Conservation (phyloP, 202 grass and related monocot genomes). For the Musa balbisiana region DNA sequence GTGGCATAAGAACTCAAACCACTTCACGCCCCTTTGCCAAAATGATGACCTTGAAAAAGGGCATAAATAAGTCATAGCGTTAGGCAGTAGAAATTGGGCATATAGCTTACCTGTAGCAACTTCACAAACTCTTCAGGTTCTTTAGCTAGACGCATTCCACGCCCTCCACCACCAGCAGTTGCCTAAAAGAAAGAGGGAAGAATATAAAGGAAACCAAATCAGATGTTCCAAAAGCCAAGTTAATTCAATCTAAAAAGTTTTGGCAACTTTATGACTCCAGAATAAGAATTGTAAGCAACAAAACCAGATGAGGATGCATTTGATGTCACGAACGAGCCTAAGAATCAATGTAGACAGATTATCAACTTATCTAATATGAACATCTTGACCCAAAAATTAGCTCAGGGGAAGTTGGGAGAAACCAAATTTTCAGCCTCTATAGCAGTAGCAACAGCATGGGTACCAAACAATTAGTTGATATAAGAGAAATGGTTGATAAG, state of each 20-base stretch:
- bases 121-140: constrained; percentile 35
- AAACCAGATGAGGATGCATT: background rate
- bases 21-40: no score
- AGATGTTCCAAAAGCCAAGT: constrained; percentile 4
- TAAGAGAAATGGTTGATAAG: constrained; percentile 1
- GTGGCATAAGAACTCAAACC: no score
- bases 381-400: background rate
- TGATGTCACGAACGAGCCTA: background rate
- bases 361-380: background rate
- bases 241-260: background rate
- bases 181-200: constrained; percentile 24
- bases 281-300: background rate
- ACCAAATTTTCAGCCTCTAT: background rate
- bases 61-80: no score
- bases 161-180: constrained; percentile 43
- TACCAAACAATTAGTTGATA: background rate
- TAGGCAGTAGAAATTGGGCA: background rate
- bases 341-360: no score
- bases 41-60: background rate
- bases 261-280: background rate
- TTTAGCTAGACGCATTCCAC: constrained; percentile 41
- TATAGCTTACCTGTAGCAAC: constrained; percentile 29
- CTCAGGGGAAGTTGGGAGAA: background rate
- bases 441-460: background rate
- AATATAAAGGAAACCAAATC: constrained; percentile 4